Base-by-base conservation (phyloP, 1,284 basidiomycete species). In the Rhodotorula sp. region DNA sequence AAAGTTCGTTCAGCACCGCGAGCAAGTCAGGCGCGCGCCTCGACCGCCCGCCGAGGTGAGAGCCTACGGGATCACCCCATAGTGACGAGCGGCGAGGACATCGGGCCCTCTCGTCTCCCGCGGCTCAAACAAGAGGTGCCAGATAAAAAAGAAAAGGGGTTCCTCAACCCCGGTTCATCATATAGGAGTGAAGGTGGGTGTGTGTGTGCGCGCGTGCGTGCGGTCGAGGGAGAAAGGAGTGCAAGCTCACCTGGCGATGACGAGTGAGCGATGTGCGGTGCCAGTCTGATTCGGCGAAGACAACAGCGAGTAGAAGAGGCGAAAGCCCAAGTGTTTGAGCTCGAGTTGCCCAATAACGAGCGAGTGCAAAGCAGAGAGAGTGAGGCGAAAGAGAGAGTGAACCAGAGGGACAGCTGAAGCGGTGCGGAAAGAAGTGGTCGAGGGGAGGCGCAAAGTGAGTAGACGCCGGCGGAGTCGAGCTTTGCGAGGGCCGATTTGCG, bases 41-140 rank as follows among this genome's bases (percentile, higher is more conserved):
- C 51, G 33, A 53, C 48, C 22, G 53, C 29, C 26, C 59, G n/a
- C 45, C 15, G 53, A 20, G 18, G 46, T n/a, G 69, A 71, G 69
- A 71, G 60, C 69, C 60, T 4, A 71, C 69, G 69, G 66, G 69
- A 71, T 67, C 60, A 37, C 26, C 29, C 5, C 44, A 18, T 6
- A 22, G 29, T 14, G 10, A 20, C 26, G 14, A 20, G 18, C 44
- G 58, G 59, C 45, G 59, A 46, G 24, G 59, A 10, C 29, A 46
- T 18, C 59, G 46, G 59, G 59, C 33, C 24, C 51, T 18, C 59
- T 63, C 26, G 56, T 48, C 59, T 48, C 44, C 29, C 26, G 26
- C 17, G 53, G n/a, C n/a, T 54, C 53, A n/a, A 48, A 60, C 29
- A 62, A 62, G 61, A 62, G 61, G 61, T 62, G 61, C 61, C 61